Evolutionary conservation across 129 eudicot genomes (phyloP), one percentile per base, ranked within the genome.

Genomic region (Pseudognaphalium luteoalbum): DNA sequence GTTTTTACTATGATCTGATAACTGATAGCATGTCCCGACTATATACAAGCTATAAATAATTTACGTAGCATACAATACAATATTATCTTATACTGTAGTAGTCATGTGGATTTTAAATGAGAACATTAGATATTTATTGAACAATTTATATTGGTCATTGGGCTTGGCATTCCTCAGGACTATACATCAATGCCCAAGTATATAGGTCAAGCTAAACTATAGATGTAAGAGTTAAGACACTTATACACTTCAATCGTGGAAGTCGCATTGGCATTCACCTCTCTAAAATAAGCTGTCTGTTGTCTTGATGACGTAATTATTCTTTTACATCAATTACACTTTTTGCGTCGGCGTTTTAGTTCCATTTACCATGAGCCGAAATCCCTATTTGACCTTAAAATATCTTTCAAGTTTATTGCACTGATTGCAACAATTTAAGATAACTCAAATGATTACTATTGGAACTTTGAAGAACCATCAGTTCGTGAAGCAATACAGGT

Each of bases 141-240:
- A 44, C 71, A 32, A 29, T 28, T 58, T 74, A 20, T 42, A 62
- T 5, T 9, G 6, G 68, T 16, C 12, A 8, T 41, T 7, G 44
- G 25, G 42, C 60, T 19, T 65, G 22, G 20, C 7, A 47, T 64
- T 20, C 3, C 19, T 42, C 14, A 41, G 14, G 39, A 50, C 7
- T 60, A 39, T 41, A 47, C 72, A 21, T 3, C 9, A 21, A 7
- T 42, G 21, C 39, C 0, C n/a, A 4, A 22, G 25, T 42, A 29
- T 41, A 32, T 64, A 63, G 65, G 3, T 42, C 57, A 74, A 39
- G 44, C 58, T 25, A 74, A 74, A 44, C 78, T 61, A 25, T 28
- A 25, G 28, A 25, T 1, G 0, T 25, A 0, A 17, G 71, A 16
- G 72, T 41, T 42, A 17, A 60, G 47, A 61, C 60, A 41, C 17